phyloP scores from a whole-genome alignment of 805 yeast species.

The Pichia eremophila region DNA sequence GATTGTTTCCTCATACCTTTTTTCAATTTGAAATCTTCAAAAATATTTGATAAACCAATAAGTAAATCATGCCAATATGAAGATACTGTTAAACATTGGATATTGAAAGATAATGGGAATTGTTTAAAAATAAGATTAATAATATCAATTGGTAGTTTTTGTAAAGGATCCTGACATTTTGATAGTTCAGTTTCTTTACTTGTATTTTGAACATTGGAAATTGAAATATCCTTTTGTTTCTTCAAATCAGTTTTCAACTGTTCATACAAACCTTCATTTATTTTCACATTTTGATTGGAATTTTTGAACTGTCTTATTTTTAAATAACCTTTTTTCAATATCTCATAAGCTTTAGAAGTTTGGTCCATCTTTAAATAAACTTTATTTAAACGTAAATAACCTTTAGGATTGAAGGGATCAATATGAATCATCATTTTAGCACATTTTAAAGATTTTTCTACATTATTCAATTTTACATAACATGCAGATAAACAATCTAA shows the following conservation, averaged over 20 bases:
- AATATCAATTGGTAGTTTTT: slow-evolving; percentile 20
- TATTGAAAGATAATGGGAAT: slow-evolving; percentile 11
- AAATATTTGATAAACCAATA: slow-evolving; percentile 7
- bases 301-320: slow-evolving; percentile 26
- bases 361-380: slow-evolving; percentile 20
- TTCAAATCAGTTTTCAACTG: slow-evolving; percentile 16
- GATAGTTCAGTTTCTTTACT: not conserved
- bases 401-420: slow-evolving; percentile 41
- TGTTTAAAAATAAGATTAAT: slow-evolving; percentile 6
- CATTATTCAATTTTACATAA: slow-evolving; percentile 30
- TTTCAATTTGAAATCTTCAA: slow-evolving; percentile 9
- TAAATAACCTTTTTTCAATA: slow-evolving; percentile 30
- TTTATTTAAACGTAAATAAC: slow-evolving; percentile 38
- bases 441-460: slow-evolving; percentile 29
- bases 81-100: slow-evolving; percentile 13
- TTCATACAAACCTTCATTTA: slow-evolving; percentile 27
- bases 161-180: slow-evolving; percentile 15
- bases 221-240: not conserved
- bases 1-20: slow-evolving; percentile 1
- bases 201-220: no score
- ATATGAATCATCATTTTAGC: slow-evolving; percentile 25
- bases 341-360: slow-evolving; percentile 28
- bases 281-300: slow-evolving; percentile 16
- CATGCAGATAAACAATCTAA: slow-evolving; percentile 43
- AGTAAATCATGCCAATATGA: slow-evolving; percentile 13